Evolutionary conservation across 2,329 filamentous ascomycete genomes (phyloP).

Genomic region (Calonectria hawksworthii): DNA sequence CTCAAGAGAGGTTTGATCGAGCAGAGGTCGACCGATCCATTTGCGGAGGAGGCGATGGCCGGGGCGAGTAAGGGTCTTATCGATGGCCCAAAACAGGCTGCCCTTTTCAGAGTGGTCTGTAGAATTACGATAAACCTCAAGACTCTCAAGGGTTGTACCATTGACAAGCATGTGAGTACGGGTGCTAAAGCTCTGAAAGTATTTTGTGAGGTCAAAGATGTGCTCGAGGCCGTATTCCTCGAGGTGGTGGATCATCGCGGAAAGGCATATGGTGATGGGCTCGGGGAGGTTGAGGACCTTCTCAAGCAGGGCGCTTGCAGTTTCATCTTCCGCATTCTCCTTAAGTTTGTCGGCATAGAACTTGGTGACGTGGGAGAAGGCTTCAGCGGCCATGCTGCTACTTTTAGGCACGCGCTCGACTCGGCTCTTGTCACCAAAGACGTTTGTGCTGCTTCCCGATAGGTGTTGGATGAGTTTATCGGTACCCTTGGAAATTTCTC

Average conservation of each 20-base stretch:
- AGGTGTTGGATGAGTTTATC: constrained; percentile 94
- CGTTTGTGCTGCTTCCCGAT: constrained; percentile 89
- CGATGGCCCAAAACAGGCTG: constrained; percentile 94
- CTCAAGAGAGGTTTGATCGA: constrained; percentile 81
- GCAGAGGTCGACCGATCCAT: constrained; percentile 92
- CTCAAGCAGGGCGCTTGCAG: constrained; percentile 79
- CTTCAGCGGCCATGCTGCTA: constrained; percentile 86
- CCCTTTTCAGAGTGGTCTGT: constrained; percentile 89
- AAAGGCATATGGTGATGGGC: constrained; percentile 90
- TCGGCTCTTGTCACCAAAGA: constrained; percentile 92
- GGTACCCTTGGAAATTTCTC: constrained; percentile 88
- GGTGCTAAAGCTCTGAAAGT: constrained; percentile 96
- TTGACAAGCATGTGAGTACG: constrained; percentile 96
- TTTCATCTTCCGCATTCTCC: constrained; percentile 66
- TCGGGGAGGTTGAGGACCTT: constrained; percentile 89
- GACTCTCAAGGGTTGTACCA: constrained; percentile 91
- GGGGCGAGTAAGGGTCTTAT: constrained; percentile 92
- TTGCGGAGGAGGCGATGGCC: constrained; percentile 90
- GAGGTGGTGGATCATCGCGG: constrained; percentile 95
- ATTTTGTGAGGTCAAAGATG: constrained; percentile 95
- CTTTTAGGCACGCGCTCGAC: constrained; percentile 83
- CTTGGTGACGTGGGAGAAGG: constrained; percentile 89
- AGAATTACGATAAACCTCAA: constrained; percentile 96
- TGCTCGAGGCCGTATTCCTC: constrained; percentile 94
- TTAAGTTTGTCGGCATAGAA: constrained; percentile 94